These are phyloP conservation scores for Epichloe glyceriae DNA, from an alignment of 2,329 filamentous ascomycete genomes.

Conservation along the genomic window DNA sequence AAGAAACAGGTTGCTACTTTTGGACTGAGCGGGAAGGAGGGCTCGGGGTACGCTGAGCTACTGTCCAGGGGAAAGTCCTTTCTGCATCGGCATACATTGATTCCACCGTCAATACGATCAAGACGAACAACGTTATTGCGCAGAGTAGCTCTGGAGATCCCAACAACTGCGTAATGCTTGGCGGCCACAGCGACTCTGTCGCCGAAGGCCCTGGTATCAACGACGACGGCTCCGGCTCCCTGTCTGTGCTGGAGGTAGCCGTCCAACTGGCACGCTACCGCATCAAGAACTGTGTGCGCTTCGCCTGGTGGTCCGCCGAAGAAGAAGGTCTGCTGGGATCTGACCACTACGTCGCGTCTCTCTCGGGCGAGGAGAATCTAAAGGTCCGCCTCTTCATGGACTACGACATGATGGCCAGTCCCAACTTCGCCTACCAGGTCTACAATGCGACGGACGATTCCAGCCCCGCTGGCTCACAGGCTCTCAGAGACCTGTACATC, in stretches of 20 bases:
- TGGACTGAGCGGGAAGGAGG: slow-evolving; percentile 48
- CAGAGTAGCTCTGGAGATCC: slow-evolving; percentile 47
- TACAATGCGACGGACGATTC: slow-evolving; percentile 60
- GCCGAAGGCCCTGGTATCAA: slow-evolving; percentile 60
- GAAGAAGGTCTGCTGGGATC: slow-evolving; percentile 54
- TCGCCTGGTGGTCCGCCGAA: slow-evolving; percentile 56
- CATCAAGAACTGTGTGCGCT: slow-evolving; percentile 53
- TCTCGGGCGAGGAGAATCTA: slow-evolving; percentile 43
- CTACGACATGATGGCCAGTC: slow-evolving; percentile 57
- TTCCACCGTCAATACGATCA: slow-evolving; percentile 38
- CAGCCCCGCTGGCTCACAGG: slow-evolving; percentile 57
- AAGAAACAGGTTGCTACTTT: slow-evolving; percentile 54
- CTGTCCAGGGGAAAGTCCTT: slow-evolving; percentile 36
- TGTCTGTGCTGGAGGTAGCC: slow-evolving; percentile 50
- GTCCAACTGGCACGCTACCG: slow-evolving; percentile 42
- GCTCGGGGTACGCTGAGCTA: slow-evolving; percentile 38
- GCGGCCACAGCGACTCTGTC: slow-evolving; percentile 52
- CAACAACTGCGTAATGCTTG: slow-evolving; percentile 53
- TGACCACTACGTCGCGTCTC: slow-evolving; percentile 44
- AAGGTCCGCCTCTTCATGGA: slow-evolving; percentile 56
- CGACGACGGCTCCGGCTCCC: slow-evolving; percentile 58
- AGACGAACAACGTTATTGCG: slow-evolving; percentile 48
- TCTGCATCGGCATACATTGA: slow-evolving; percentile 48
- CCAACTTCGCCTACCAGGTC: slow-evolving; percentile 54
- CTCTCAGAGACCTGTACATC: slow-evolving; percentile 55